phyloP scores from a whole-genome alignment of 75 land plant genomes.

The Selaginella tamariscina region DNA sequence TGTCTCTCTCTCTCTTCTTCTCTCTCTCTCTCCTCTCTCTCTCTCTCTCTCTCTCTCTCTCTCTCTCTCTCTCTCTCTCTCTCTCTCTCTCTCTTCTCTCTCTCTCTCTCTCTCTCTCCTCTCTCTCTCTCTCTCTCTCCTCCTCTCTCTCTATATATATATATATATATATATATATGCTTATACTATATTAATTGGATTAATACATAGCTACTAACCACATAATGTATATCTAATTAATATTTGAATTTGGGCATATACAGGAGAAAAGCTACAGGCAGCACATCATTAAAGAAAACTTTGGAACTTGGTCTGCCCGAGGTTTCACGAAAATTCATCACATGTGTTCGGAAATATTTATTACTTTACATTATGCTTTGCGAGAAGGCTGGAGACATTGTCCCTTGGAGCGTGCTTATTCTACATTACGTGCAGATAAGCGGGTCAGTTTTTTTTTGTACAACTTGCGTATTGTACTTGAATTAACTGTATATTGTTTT shows the following conservation, averaged over 20 bases:
- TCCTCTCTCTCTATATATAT: too few species aligned
- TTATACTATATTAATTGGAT: not conserved
- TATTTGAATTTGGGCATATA: too few species aligned
- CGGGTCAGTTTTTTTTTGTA: constrained; percentile 38
- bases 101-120: too few species aligned
- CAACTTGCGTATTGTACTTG: not conserved
- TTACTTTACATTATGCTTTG: constrained; percentile 68
- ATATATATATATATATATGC: not conserved
- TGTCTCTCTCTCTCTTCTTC: not conserved
- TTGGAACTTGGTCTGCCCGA: constrained; percentile 88
- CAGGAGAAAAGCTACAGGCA: constrained; percentile 63
- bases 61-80: too few species aligned
- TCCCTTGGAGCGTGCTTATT: constrained; percentile 84
- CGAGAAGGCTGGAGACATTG: constrained; percentile 63
- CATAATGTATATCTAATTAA: too few species aligned
- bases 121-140: too few species aligned
- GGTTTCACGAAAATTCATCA: constrained; percentile 93
- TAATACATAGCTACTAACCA: not conserved
- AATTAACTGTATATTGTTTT: too few species aligned
- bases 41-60: too few species aligned
- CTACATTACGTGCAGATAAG: constrained; percentile 66
- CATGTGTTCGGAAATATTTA: constrained; percentile 82
- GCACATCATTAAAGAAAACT: constrained; percentile 33
- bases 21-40: too few species aligned
- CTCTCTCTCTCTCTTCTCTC: too few species aligned